Conservation (phyloP, 192 early-diverging fungal species). For the Radiomyces spectabilis region DNA sequence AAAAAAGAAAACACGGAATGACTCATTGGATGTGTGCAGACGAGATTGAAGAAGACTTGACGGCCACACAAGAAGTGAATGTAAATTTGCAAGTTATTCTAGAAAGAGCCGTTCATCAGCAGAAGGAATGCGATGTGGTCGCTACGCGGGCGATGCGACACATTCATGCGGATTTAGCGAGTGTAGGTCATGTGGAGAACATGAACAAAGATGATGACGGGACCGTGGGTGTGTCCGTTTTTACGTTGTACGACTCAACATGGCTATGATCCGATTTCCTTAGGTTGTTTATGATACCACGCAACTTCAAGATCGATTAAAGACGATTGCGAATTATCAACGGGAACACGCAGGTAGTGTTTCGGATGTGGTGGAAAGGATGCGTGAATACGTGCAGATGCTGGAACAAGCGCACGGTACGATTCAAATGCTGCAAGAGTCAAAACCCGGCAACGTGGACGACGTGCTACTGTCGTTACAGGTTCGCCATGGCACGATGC, state of each 20-base stretch:
- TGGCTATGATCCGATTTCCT: neutral
- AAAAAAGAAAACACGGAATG: no score
- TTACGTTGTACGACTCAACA: neutral
- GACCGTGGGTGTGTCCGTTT: neutral
- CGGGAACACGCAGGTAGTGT: constrained; percentile 21
- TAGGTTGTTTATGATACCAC: constrained; percentile 18
- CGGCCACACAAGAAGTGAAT: constrained; percentile 26
- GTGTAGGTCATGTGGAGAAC: constrained; percentile 4
- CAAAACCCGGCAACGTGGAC: neutral
- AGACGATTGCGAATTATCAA: constrained; percentile 12
- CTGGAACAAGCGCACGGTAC: constrained; percentile 25
- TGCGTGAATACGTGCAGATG: constrained; percentile 21
- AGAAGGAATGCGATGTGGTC: constrained; percentile 23
- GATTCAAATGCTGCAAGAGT: constrained; percentile 20
- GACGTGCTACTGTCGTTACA: no score
- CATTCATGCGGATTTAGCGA: constrained; percentile 15
- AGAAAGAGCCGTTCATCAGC: constrained; percentile 18
- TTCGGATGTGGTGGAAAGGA: constrained; percentile 10
- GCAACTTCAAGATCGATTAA: constrained; percentile 15
- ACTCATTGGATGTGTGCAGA: neutral
- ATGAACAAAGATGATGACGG: neutral
- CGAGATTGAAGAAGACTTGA: constrained; percentile 21
- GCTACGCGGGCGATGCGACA: constrained; percentile 19
- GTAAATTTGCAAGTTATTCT: constrained; percentile 27
- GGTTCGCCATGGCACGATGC: no score